Conservation (phyloP, 306 rosid species). For the Rosa chinensis region DNA sequence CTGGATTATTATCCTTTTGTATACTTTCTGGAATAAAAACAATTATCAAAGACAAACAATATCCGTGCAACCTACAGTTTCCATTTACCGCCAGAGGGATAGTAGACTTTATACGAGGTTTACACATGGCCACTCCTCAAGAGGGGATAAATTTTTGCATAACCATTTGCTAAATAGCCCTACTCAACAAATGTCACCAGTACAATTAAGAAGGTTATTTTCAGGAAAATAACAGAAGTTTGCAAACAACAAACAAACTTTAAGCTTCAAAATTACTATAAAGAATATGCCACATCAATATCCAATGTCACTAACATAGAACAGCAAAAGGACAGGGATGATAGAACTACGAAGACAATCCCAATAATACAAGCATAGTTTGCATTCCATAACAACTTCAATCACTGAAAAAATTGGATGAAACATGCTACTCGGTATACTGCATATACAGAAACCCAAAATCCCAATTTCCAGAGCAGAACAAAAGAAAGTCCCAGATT, state of each 20-base stretch:
- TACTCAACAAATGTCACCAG: no score
- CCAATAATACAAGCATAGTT: background rate
- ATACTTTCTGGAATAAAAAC: background rate
- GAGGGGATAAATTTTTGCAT: background rate
- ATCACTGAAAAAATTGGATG: background rate
- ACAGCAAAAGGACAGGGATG: background rate
- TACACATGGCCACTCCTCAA: background rate
- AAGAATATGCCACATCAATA: background rate
- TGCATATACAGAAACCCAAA: background rate
- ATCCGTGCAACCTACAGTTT: background rate
- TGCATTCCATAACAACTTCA: background rate
- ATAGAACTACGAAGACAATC: background rate
- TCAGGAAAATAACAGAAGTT: background rate
- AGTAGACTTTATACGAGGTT: background rate
- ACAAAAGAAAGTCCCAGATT: no score
- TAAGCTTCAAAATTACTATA: background rate
- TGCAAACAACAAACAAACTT: background rate
- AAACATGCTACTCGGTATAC: background rate
- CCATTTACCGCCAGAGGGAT: background rate
- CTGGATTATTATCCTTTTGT: background rate
- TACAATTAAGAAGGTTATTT: no score
- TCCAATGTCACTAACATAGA: background rate
- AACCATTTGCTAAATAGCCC: background rate
- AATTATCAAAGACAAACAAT: background rate
- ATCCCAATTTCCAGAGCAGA: no score